Conservation (phyloP, 805 yeast genomes). For the Candida qinlingensis region DNA sequence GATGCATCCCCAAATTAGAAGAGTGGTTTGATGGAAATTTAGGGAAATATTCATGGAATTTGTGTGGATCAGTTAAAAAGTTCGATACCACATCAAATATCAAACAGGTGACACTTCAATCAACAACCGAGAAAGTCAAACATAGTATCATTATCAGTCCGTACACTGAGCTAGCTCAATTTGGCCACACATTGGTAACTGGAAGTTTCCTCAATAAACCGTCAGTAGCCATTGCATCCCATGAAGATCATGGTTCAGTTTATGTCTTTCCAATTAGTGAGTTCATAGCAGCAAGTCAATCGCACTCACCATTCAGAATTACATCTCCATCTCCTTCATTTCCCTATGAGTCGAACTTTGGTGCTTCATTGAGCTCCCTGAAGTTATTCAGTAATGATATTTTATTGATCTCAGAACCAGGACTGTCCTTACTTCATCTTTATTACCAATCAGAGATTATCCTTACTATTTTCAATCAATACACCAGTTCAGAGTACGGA, state of each 20-base stretch:
- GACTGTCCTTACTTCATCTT: slow-evolving; percentile 38
- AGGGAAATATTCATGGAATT: slow-evolving; percentile 27
- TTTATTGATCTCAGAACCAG: slow-evolving; percentile 48
- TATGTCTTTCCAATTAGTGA: slow-evolving; percentile 38
- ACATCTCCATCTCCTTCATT: slow-evolving; percentile 2
- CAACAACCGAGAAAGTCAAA: neutral
- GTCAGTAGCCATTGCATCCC: slow-evolving; percentile 48
- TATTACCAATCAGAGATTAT: slow-evolving; percentile 25
- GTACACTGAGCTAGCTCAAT: slow-evolving; percentile 27
- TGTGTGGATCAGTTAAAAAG: slow-evolving; percentile 28
- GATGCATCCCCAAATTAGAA: slow-evolving; percentile 34
- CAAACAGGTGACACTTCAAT: neutral
- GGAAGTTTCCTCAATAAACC: slow-evolving; percentile 37
- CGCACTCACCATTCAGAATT: neutral
- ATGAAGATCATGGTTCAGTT: slow-evolving; percentile 37
- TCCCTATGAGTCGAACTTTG: slow-evolving; percentile 35
- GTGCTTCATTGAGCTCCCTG: slow-evolving; percentile 32
- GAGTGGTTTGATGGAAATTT: slow-evolving; percentile 35
- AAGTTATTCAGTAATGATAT: slow-evolving; percentile 27
- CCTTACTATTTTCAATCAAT: slow-evolving; percentile 24
- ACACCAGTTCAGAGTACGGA: slow-evolving; percentile 31
- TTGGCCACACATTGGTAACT: slow-evolving; percentile 40
- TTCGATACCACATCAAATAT: neutral
- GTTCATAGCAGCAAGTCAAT: slow-evolving; percentile 8
- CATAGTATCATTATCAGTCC: slow-evolving; percentile 18